Base-by-base conservation (phyloP, 2,329 filamentous ascomycete species). In the Neofusicoccum laricinum region DNA sequence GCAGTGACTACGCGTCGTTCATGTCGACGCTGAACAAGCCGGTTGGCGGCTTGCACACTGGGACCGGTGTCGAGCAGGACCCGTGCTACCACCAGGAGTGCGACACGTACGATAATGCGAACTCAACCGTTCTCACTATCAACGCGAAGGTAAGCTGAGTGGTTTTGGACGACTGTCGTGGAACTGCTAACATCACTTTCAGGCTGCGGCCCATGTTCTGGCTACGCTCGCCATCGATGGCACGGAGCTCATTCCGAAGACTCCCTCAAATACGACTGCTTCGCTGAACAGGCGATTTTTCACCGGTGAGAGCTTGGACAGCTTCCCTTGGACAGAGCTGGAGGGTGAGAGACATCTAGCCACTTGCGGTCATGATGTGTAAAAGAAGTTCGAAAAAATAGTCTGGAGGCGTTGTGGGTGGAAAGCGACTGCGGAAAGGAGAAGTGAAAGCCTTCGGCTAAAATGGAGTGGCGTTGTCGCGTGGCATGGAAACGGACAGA, bases 81-180 rank as follows among this genome's bases (percentile, higher is more conserved):
- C 71, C 73, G 2, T 78, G 76, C 66, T 78, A 78, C 59, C 76
- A 78, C 64, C 69, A 73, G 61, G 69, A 58, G 0, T 78, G 76
- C 61, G 76, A 78, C 58, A 74, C 66, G 1, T 72, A 73, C 32
- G 63, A 71, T 0, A 78, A 78, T 51, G 67, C 72, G 2, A 72
- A 76, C 51, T 67, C 71, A 7, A 71, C 71, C 25, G 70, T 68
- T 0, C 61, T 78, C 19, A 75, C 74, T 1, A 68, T 69, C 10
- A 77, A 77, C 48, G 73, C 75, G 7, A 74, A 72, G 69, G 71
- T 65, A 34, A 45, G 50, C 43, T 10, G 25, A 15, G 46, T 30
- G 11, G 2, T 17, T 5, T 15, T 3, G 15, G n/a, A 21, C 12
- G 3, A 8, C n/a, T 32, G 3, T 1, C 4, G 15, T 15, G 25